phyloP scores from a whole-genome alignment of 768 basidiomycete genomes.

The Suillus cothurnatus region DNA sequence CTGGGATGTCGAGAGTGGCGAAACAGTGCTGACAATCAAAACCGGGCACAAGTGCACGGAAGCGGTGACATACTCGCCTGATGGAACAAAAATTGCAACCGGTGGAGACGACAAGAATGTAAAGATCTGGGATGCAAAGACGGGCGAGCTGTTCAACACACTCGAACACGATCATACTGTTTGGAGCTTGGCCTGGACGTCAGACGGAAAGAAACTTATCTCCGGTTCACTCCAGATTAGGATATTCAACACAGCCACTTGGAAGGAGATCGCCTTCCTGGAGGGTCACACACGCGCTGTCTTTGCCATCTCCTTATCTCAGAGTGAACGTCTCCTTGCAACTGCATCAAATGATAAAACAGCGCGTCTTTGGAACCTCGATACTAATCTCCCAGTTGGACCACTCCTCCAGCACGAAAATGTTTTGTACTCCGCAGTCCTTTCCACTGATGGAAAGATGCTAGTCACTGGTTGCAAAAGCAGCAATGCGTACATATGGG shows the following conservation, averaged over 20 bases:
- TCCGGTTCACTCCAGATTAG: background rate
- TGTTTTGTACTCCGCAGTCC: background rate
- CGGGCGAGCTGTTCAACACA: background rate
- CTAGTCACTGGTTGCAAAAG: background rate
- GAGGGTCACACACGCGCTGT: background rate
- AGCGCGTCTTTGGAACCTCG: background rate
- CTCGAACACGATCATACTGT: background rate
- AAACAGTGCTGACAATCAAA: background rate
- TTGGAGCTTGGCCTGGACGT: background rate
- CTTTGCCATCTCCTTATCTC: background rate
- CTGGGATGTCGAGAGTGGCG: background rate
- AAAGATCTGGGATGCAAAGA: background rate
- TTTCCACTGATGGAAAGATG: background rate
- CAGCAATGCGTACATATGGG: background rate
- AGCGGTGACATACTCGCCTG: background rate
- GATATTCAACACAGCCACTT: background rate
- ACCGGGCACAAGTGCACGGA: background rate
- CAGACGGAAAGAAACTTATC: background rate
- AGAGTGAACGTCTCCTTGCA: background rate
- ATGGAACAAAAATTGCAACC: background rate
- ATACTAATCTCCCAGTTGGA: background rate
- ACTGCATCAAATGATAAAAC: background rate
- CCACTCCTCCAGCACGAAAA: background rate
- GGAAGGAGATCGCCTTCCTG: background rate
- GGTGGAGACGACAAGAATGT: background rate